A percentile compares a stretch with the other conserved stretches of the same genome.
Evolutionary conservation across 176 grass and related monocot genomes (phyloP).

Genomic region (Paspalum notatum): DNA sequence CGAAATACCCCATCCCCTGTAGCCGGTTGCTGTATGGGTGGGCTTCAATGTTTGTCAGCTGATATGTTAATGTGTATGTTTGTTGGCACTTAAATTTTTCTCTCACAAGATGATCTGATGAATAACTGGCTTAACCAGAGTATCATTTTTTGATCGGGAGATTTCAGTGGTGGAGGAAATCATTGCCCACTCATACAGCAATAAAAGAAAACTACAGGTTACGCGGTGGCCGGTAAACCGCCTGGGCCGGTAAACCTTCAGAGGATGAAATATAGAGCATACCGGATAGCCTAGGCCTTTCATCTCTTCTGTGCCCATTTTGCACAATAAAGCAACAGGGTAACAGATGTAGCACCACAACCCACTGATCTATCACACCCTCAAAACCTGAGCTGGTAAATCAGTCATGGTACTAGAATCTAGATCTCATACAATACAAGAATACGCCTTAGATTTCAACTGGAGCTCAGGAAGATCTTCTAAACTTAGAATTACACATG

Average conservation of each 20-base stretch:
- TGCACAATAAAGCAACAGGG: neutral
- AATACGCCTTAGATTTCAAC: neutral
- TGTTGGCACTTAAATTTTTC: too few relatives aligned
- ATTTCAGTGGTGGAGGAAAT: too few relatives aligned
- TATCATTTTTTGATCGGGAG: too few relatives aligned
- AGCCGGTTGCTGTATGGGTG: neutral
- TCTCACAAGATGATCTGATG: too few relatives aligned
- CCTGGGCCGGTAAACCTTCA: too few relatives aligned
- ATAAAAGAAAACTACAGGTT: too few relatives aligned
- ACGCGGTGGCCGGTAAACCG: too few relatives aligned
- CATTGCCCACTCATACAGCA: too few relatives aligned
- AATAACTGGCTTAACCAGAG: too few relatives aligned
- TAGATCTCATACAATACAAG: neutral
- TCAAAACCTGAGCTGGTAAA: neutral
- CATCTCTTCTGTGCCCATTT: neutral
- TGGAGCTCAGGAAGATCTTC: slow-evolving; percentile 12
- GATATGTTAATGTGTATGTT: neutral
- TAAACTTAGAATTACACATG: neutral
- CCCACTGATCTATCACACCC: neutral
- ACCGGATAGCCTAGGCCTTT: too few relatives aligned
- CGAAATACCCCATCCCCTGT: too few relatives aligned
- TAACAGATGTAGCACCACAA: neutral
- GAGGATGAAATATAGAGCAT: too few relatives aligned
- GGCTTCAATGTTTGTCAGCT: neutral
- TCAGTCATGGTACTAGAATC: neutral